phyloP scores from a whole-genome alignment of 345 rosid genomes.

The Aquilaria malaccensis region DNA sequence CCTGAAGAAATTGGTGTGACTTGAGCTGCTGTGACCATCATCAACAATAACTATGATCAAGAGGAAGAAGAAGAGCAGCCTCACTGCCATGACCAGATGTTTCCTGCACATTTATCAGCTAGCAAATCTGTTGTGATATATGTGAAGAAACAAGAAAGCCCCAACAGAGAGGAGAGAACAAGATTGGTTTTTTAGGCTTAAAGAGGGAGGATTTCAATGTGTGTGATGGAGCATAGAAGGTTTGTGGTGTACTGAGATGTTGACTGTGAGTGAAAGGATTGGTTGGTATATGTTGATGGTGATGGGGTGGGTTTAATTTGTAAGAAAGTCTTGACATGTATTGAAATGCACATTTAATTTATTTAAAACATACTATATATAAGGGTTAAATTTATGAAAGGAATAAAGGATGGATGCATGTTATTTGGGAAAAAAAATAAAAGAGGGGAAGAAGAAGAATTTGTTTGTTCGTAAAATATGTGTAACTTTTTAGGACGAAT shows the following conservation, averaged over 20 bases:
- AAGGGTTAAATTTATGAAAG: no score
- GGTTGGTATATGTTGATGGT: conserved; percentile 3
- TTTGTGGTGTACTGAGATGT: background rate
- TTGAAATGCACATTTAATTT: no score
- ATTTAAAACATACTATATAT: no score
- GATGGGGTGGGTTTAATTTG: conserved; percentile 10
- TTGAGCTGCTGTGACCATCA: conserved; percentile 9
- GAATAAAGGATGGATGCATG: no score
- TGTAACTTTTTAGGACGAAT: no score
- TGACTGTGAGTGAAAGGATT: background rate
- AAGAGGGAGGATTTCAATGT: background rate
- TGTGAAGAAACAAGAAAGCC: background rate
- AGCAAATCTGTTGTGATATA: background rate
- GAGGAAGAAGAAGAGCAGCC: conserved; percentile 9
- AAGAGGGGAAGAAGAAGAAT: no score
- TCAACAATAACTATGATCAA: conserved; percentile 6
- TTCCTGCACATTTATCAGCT: conserved; percentile 23
- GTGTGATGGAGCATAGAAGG: background rate
- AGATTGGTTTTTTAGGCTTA: background rate
- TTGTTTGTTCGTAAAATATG: no score
- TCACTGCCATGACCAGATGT: conserved; percentile 1
- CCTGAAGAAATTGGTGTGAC: conserved; percentile 20
- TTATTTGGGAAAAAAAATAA: background rate
- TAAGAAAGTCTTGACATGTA: conserved; percentile 14
- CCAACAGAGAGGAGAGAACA: background rate